Conservation (phyloP, 2,329 filamentous ascomycete genomes). For the Ceratocystis albifundus region DNA sequence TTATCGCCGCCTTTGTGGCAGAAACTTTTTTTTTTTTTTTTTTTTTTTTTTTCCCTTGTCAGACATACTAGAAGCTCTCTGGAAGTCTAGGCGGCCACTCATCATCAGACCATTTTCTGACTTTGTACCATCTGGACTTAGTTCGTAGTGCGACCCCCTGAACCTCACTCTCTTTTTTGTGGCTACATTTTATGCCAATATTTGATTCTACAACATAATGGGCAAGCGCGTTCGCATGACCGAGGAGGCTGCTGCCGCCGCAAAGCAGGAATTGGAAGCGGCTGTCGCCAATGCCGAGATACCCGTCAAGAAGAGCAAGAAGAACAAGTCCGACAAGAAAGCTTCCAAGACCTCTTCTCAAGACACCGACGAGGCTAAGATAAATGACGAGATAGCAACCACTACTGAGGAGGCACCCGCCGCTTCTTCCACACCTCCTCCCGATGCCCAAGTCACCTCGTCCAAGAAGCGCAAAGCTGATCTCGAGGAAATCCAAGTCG, state of each 20-base stretch:
- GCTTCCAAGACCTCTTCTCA: background rate
- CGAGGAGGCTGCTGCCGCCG: constrained; percentile 14
- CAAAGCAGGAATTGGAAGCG: constrained; percentile 13
- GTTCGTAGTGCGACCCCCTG: background rate
- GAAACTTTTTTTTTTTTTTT: constrained; percentile 18
- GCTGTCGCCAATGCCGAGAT: constrained; percentile 5
- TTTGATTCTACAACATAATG: constrained; percentile 7
- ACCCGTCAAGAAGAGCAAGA: constrained; percentile 3
- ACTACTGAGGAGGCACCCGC: constrained; percentile 9
- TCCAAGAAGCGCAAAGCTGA: constrained; percentile 62
- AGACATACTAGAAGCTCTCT: background rate
- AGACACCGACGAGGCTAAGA: background rate
- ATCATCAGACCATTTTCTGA: background rate
- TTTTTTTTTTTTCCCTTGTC: constrained; percentile 10
- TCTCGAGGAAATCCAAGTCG: constrained; percentile 71
- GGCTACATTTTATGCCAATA: background rate
- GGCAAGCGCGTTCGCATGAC: constrained; percentile 17
- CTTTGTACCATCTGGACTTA: background rate
- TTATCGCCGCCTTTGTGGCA: constrained; percentile 1
- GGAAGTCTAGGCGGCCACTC: background rate
- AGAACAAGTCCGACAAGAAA: constrained; percentile 10
- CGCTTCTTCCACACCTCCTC: background rate
- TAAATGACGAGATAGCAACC: background rate
- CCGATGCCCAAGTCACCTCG: constrained; percentile 21
- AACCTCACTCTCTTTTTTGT: background rate